Base-by-base conservation (phyloP, 495 filamentous ascomycete species). In the Trichoderma asperelloides region DNA sequence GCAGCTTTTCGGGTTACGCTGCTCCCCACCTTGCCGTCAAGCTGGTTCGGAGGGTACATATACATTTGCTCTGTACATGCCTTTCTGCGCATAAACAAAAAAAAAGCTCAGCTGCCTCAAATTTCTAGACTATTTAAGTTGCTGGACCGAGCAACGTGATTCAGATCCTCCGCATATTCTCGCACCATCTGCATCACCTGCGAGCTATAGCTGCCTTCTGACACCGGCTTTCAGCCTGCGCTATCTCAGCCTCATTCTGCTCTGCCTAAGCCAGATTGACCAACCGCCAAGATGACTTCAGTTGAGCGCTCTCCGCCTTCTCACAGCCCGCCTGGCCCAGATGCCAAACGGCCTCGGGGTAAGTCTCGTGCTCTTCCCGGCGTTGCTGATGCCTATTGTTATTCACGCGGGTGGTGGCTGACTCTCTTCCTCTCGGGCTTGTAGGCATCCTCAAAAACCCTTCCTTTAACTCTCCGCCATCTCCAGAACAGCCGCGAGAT, bases 361-460 rank as follows among this genome's bases (percentile, higher is more conserved):
- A 82, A 72, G 79, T 76, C 67, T 69, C 64, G 66, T 63, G 65
- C 64, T 68, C 16, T 65, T 57, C 11, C 11, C 62, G 23, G 23
- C 43, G 43, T 28, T 45, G 11, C 47, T 23, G 8, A 5, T 25
- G n/a, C 4, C 23, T 30, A 18, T 21, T 65, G 40, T 55, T 9
- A n/a, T 13, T 62, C 49, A 33, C 27, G 30, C 9, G 13, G 21
- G 41, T 47, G 40, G 60, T 45, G 9, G 49, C 57, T 41, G 64
- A 51, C 21, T 69, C 63, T 12, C 9, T 8, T 37, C 33, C 9
- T 37, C 33, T 0, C 33, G 25, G 62, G 28, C 23, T 67, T 51
- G 64, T 2, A 97, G 95, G 95, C 68, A 98, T 98, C 69, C 87
- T 98, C 70, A 98, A 98, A 81, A 97, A 97, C 78, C 89, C 90